These are phyloP conservation scores for Nemania sp. DNA, from an alignment of 2,329 filamentous ascomycete genomes.

Conservation along the genomic window DNA sequence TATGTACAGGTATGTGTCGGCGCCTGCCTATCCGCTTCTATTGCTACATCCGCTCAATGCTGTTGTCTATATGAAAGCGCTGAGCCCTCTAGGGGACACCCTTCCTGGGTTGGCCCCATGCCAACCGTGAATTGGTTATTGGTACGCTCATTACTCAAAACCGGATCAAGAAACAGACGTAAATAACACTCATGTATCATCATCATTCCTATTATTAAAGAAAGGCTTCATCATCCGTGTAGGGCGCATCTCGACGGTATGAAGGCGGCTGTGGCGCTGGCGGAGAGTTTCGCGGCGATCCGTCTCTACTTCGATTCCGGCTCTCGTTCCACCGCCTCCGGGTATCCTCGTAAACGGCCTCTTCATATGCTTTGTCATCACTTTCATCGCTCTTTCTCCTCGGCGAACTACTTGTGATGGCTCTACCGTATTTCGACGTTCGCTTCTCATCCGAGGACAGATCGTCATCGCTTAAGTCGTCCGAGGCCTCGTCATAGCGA, in stretches of 20 bases:
- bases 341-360: slow-evolving; percentile 47
- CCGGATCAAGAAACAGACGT: slow-evolving; percentile 34
- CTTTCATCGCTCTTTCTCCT: slow-evolving; percentile 44
- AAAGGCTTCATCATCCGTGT: slow-evolving; percentile 42
- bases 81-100: slow-evolving; percentile 10
- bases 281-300: slow-evolving; percentile 39
- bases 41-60: slow-evolving; percentile 17
- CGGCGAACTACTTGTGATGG: slow-evolving; percentile 56
- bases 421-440: slow-evolving; percentile 55
- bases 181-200: slow-evolving; percentile 47
- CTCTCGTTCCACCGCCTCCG: slow-evolving; percentile 47
- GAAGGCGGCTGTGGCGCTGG: slow-evolving; percentile 42
- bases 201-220: slow-evolving; percentile 39
- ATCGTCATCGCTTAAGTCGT: slow-evolving; percentile 47
- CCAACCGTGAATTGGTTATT: slow-evolving; percentile 26
- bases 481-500: slow-evolving; percentile 48
- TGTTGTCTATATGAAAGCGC: slow-evolving; percentile 27
- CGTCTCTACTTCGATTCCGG: slow-evolving; percentile 38
- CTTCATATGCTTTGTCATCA: slow-evolving; percentile 48
- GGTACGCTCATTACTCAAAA: slow-evolving; percentile 37
- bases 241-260: slow-evolving; percentile 40
- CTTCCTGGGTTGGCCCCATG: slow-evolving; percentile 11
- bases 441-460: slow-evolving; percentile 50
- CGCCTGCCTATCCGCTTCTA: slow-evolving; percentile 13
- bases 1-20: slow-evolving; percentile 31